Base-by-base conservation (phyloP, 257 asterid genomes). In the Solanum raphanifolium region DNA sequence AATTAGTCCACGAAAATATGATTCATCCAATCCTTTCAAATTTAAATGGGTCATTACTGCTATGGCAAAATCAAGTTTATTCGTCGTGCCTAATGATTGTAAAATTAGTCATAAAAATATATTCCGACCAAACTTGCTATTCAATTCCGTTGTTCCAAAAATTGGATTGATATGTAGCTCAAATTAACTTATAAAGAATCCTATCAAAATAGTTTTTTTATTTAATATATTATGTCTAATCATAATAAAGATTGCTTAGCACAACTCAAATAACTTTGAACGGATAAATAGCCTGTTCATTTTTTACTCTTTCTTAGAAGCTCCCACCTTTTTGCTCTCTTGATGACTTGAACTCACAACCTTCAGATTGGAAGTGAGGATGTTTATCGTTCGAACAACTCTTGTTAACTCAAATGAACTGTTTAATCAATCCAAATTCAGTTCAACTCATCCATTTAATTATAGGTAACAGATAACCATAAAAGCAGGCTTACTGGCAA, bases 381-480 rank as follows among this genome's bases (percentile, higher is more conserved):
- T 18, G 9, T 52, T 52, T 52, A 16, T 52, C 1, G 0, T 52
- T 0, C 1, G 0, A 52, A 0, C n/a, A 52, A 52, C n/a, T 52
- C 62, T 52, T 52, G 4, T 66, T 66, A 66, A 66, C 73, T 66
- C 73, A 66, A 66, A 10, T n/a, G 6, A 62, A 65, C 18, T 1
- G 8, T 68, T 5, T 5, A 68, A 71, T 16, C n/a, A 1, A 69
- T 15, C 6, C 5, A 15, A 31, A 31, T 31, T 71, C 39, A 16
- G 0, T 0, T 31, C 41, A 31, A 71, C 2, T 0, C 13, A 10
- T 31, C n/a, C 76, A 69, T 69, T 29, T 69, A 69, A 69, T 25
- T 68, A 18, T 62, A 89, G 83, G 62, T 34, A 87, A 83, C 88
- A 72, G 83, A 46, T 68, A 86, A 69, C 92, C 91, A 38, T 79